A percentile compares a stretch with the other conserved stretches of the same genome.
Evolutionary conservation across 495 filamentous ascomycete genomes (phyloP).

Genomic region (Penicillium lagena): DNA sequence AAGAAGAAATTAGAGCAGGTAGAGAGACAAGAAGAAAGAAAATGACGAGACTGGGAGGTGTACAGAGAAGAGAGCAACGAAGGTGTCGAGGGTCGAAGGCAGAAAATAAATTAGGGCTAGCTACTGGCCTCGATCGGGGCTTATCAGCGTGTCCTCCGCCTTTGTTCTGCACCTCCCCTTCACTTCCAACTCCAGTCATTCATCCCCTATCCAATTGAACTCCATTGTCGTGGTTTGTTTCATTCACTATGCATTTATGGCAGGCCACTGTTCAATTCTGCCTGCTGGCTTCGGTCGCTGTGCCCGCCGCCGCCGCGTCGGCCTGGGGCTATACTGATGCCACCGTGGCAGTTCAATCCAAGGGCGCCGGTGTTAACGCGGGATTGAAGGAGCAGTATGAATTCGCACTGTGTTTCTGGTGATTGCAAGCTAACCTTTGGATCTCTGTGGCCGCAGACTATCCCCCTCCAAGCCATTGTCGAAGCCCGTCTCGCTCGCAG

Average conservation of each 20-base stretch:
- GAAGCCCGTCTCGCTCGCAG: constrained; percentile 56
- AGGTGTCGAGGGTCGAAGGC: constrained; percentile 12
- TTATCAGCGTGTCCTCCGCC: constrained; percentile 23
- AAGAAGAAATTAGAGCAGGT: not conserved
- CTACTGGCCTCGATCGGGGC: constrained; percentile 14
- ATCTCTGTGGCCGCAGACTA: constrained; percentile 43
- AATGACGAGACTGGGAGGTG: not conserved
- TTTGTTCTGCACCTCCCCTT: constrained; percentile 22
- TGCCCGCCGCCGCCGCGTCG: constrained; percentile 53
- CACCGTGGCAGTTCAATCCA: constrained; percentile 67
- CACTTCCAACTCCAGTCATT: constrained; percentile 2
- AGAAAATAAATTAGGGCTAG: constrained; percentile 31
- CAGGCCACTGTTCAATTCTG: constrained; percentile 32
- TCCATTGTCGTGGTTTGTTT: not conserved
- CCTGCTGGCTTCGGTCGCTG: constrained; percentile 31
- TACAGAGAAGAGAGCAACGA: constrained; percentile 1
- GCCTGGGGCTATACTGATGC: constrained; percentile 85
- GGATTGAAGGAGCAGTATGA: constrained; percentile 68
- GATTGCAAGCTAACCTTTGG: constrained; percentile 6
- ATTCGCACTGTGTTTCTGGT: not conserved
- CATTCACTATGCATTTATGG: constrained; percentile 36
- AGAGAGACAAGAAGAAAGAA: not conserved
- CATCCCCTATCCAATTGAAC: constrained; percentile 3
- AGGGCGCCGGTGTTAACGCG: constrained; percentile 56
- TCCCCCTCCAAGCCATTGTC: constrained; percentile 54